Percentiles rank a stretch among this genome's conserved stretches.
Evolutionary conservation across 2,329 filamentous ascomycete genomes (phyloP).

Genomic region (Alternaria burnsii): DNA sequence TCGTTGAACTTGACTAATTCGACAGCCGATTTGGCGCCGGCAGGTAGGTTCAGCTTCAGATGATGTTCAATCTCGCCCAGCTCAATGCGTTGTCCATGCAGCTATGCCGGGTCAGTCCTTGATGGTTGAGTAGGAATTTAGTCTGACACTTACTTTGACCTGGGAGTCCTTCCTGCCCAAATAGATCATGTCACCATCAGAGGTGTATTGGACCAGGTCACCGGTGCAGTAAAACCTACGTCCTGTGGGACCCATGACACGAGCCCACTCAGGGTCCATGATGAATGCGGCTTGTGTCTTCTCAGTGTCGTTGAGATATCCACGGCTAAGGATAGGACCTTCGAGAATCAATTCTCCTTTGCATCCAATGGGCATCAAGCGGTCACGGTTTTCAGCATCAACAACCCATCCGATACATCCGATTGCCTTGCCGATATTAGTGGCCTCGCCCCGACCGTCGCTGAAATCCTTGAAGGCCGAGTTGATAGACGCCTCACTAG

Average conservation of each 20-base stretch:
- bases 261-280: slow-evolving; percentile 40
- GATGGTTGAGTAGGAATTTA: slow-evolving; percentile 17
- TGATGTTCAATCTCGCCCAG: slow-evolving; percentile 58
- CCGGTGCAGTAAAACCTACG: slow-evolving; percentile 47
- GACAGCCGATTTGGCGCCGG: slow-evolving; percentile 53
- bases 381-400: slow-evolving; percentile 41
- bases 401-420: slow-evolving; percentile 47
- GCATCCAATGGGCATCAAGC: slow-evolving; percentile 44
- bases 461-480: slow-evolving; percentile 42
- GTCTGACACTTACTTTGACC: slow-evolving; percentile 38
- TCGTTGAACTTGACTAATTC: slow-evolving; percentile 49
- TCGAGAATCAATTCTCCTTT: slow-evolving; percentile 48
- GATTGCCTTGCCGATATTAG: slow-evolving; percentile 44
- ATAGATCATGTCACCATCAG: slow-evolving; percentile 47
- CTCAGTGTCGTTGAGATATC: slow-evolving; percentile 45
- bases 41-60: slow-evolving; percentile 48
- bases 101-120: slow-evolving; percentile 43
- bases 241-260: slow-evolving; percentile 19
- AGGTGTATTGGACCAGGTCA: slow-evolving; percentile 45
- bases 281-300: slow-evolving; percentile 45
- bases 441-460: slow-evolving; percentile 39
- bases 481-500: slow-evolving; percentile 46
- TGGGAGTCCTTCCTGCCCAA: slow-evolving; percentile 48
- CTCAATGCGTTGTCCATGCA: slow-evolving; percentile 57
- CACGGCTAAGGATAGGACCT: slow-evolving; percentile 45